Base-by-base conservation (phyloP, 2,329 filamentous ascomycete species). In the Chrysoporthe deuterocubensis region DNA sequence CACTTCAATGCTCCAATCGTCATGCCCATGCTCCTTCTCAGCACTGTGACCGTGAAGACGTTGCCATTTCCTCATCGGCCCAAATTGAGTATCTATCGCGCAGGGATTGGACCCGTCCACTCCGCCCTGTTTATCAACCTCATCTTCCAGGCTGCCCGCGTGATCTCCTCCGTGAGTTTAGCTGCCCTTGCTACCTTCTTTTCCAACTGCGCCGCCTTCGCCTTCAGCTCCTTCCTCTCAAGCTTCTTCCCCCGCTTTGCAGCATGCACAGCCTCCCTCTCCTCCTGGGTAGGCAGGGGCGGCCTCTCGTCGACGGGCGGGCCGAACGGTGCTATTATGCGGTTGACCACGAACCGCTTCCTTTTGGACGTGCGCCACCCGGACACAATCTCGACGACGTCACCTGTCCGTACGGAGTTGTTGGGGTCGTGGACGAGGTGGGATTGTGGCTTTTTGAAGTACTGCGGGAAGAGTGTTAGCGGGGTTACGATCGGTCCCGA, bases 351-450 rank as follows among this genome's bases (percentile, higher is more conserved):
- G 74, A 95, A 91, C 37, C 88, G 87, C 73, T 94, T 92, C 71
- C 83, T 81, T 70, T 88, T 88, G 52, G 87, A 89, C 7, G 86
- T 87, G 64, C 87, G 87, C 85, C 85, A 89, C 67, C 89, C 89
- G 5, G 88, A 84, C 8, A 84, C 82, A 73, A 95, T 92, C 70
- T 88, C 85, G 40, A 96, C 87, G 3, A 95, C 87, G 77, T 96
- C 92, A 75, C 92, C 92, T 62, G 86, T 85, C 67, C 89, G 85
- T 48, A 94, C 85, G 37, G 91, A 93, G 72, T 89, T 87, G 77
- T 87, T 88, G 40, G 92, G 92, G 78, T 96, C 92, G 81, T 93
- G 91, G 48, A 94, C 92, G 42, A 95, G 87, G 76, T 90, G 85
- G 72, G 88, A 85, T 71, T 85, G 82, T 32, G 87, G 86, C 57